Evolutionary conservation across 192 early-diverging fungal species (phyloP).

Genomic region (Coemansia sp.): DNA sequence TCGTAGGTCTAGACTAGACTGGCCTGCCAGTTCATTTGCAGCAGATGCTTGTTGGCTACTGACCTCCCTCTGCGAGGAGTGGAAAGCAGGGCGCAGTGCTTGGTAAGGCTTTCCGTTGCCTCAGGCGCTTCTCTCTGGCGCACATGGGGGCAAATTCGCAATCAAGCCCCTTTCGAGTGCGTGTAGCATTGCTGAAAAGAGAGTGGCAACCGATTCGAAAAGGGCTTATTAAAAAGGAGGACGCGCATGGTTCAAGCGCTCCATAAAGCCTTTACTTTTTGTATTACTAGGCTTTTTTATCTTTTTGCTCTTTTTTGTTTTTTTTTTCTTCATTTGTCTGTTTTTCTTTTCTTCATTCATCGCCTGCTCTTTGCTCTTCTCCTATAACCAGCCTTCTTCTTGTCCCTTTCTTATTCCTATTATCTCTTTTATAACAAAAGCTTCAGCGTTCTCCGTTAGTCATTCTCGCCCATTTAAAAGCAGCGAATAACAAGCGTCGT

Average conservation of each 20-base stretch:
- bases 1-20: not conserved
- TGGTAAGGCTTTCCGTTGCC: not conserved
- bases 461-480: not conserved
- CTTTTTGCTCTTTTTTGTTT: not conserved
- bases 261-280: no score
- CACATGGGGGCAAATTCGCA: not conserved
- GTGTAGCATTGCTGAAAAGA: not conserved
- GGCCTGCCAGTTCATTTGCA: not conserved
- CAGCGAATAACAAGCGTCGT: not conserved
- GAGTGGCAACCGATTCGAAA: not conserved
- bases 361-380: not conserved
- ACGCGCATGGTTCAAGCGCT: not conserved
- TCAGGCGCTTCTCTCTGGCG: not conserved
- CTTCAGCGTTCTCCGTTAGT: not conserved
- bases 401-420: not conserved
- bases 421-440: not conserved
- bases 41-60: not conserved
- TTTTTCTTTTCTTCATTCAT: conserved; percentile 4
- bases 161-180: not conserved
- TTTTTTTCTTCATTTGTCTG: conserved; percentile 7
- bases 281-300: not conserved
- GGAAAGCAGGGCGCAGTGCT: no score
- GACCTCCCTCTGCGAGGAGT: no score
- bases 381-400: conserved; percentile 1
- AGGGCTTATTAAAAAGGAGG: not conserved